phyloP scores from a whole-genome alignment of 2,329 filamentous ascomycete species.

The Fusarium staphyleae region DNA sequence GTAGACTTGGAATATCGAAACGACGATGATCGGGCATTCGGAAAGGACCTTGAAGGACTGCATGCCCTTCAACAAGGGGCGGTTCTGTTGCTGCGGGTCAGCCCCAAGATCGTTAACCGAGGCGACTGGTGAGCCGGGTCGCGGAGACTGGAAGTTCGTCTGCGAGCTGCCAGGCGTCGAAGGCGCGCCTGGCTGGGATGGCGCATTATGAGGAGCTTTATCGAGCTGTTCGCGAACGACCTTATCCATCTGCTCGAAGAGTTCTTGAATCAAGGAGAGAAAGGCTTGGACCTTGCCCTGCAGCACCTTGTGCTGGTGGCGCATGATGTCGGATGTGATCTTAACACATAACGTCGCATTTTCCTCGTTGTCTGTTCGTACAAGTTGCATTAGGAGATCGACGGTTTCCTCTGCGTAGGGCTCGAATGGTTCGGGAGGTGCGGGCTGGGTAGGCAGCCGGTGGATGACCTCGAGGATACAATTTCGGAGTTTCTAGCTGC shows the following conservation, averaged over 20 bases:
- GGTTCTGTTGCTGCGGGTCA: constrained; percentile 80
- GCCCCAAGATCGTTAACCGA: constrained; percentile 81
- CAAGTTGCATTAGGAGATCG: constrained; percentile 86
- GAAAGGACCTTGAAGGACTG: constrained; percentile 98
- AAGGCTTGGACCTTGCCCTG: constrained; percentile 84
- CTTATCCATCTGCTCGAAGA: constrained; percentile 94
- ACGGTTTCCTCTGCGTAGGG: constrained; percentile 88
- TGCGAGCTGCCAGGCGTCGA: constrained; percentile 71
- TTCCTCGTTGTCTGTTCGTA: constrained; percentile 94
- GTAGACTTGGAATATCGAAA: constrained; percentile 96
- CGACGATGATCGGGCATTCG: constrained; percentile 98
- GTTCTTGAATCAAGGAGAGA: constrained; percentile 88
- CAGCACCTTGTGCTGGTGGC: constrained; percentile 87
- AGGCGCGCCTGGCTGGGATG: constrained; percentile 63
- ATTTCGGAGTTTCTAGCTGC: constrained; percentile 79
- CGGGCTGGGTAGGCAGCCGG: constrained; percentile 75
- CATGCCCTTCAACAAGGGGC: constrained; percentile 89
- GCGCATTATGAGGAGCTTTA: constrained; percentile 65
- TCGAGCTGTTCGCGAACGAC: constrained; percentile 97
- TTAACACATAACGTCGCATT: constrained; percentile 99
- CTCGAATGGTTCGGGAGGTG: constrained; percentile 81
- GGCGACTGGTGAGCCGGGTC: constrained; percentile 87
- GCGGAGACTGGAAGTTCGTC: constrained; percentile 83
- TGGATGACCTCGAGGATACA: constrained; percentile 95
- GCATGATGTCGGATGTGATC: constrained; percentile 95